phyloP scores from a whole-genome alignment of 2,329 filamentous ascomycete species.

The Diplodia sapinea region DNA sequence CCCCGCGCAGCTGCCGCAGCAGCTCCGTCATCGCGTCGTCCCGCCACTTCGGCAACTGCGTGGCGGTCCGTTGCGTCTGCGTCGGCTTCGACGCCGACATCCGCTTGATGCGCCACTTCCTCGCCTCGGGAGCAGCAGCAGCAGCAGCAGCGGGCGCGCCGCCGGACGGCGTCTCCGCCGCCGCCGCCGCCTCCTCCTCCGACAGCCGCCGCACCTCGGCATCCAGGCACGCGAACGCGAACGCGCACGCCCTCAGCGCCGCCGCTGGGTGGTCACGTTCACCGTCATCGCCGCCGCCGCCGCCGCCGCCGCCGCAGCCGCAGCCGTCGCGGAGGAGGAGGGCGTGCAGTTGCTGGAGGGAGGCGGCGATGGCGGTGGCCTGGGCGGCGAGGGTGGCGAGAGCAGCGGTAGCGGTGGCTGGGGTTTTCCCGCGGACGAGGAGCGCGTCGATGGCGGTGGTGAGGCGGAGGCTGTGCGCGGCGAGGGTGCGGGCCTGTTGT shows the following conservation, averaged over 20 bases:
- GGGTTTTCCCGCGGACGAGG: slow-evolving; percentile 38
- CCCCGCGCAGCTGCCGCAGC: slow-evolving; percentile 42
- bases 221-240: slow-evolving; percentile 43
- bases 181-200: no score
- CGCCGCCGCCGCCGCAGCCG: slow-evolving; percentile 4
- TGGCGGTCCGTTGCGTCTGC: no score
- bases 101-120: slow-evolving; percentile 1
- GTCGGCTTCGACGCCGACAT: no score
- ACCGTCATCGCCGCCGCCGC: neutral
- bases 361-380: slow-evolving; percentile 43
- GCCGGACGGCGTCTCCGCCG: neutral
- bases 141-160: no score
- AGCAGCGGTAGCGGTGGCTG: slow-evolving; percentile 21
- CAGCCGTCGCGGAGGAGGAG: slow-evolving; percentile 38
- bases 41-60: slow-evolving; percentile 40
- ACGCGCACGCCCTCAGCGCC: slow-evolving; percentile 42
- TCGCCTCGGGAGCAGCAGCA: no score
- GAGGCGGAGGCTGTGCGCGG: slow-evolving; percentile 40
- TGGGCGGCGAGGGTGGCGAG: slow-evolving; percentile 43
- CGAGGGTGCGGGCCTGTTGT: slow-evolving; percentile 6
- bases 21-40: slow-evolving; percentile 44
- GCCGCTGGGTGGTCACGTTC: slow-evolving; percentile 37
- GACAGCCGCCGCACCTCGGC: slow-evolving; percentile 40
- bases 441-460: slow-evolving; percentile 42
- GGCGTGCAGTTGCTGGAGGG: slow-evolving; percentile 41